Evolutionary conservation across 1,139 yeast species (phyloP).

Genomic region (Arxiozyma slooffiae): DNA sequence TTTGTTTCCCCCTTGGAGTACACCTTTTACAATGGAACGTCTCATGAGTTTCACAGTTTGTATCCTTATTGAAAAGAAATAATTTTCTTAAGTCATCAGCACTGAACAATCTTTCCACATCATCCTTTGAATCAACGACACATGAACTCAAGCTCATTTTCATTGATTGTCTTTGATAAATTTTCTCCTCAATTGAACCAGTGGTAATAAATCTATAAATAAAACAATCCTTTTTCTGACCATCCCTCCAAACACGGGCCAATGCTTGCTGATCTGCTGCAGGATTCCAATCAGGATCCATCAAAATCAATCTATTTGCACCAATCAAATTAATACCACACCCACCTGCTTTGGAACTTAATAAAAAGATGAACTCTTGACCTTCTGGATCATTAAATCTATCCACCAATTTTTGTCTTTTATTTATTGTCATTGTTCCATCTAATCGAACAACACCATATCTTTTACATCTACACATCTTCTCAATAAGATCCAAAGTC

Average conservation of each 20-base stretch:
- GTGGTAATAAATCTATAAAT: slow-evolving; percentile 89
- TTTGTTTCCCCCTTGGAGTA: slow-evolving; percentile 48
- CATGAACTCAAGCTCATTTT: slow-evolving; percentile 87
- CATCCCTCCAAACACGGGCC: slow-evolving; percentile 98
- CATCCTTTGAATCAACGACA: slow-evolving; percentile 94
- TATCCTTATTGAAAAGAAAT: slow-evolving; percentile 58
- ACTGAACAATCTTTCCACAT: slow-evolving; percentile 84
- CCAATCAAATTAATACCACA: slow-evolving; percentile 97
- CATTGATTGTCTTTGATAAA: slow-evolving; percentile 94
- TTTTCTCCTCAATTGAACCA: slow-evolving; percentile 93
- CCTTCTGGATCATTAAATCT: slow-evolving; percentile 84
- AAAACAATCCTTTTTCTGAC: slow-evolving; percentile 93
- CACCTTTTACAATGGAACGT: slow-evolving; percentile 86
- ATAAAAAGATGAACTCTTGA: slow-evolving; percentile 73
- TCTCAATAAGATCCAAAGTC: slow-evolving; percentile 82
- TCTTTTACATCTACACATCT: slow-evolving; percentile 61
- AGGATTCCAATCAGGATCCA: slow-evolving; percentile 99
- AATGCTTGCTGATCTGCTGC: slow-evolving; percentile 97
- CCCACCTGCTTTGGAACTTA: slow-evolving; percentile 97
- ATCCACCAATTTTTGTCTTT: slow-evolving; percentile 88
- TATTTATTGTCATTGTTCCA: slow-evolving; percentile 86
- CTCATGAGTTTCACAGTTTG: slow-evolving; percentile 85
- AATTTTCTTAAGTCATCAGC: slow-evolving; percentile 69
- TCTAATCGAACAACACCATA: slow-evolving; percentile 66
- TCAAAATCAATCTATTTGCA: slow-evolving; percentile 76